Evolutionary conservation across 768 basidiomycete species (phyloP), one percentile per base, ranked within the genome.

Genomic region (Crucibulum laeve): DNA sequence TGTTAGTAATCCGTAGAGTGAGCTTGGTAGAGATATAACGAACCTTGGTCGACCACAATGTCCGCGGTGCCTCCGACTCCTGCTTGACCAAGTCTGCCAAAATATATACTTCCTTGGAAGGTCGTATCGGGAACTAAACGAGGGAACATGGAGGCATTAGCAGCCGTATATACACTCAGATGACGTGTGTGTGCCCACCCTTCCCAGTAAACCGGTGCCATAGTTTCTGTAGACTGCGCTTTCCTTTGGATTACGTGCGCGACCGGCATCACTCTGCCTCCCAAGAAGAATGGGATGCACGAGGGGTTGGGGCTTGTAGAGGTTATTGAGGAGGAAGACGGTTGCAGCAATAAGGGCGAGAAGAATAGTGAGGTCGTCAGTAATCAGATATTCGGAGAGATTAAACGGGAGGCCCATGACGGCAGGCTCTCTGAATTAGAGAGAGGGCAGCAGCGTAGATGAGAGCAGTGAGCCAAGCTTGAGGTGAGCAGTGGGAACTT

Each of bases 231-330:
- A 95, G 13, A 93, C 70, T 0, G 91, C 89, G 53, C 89, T 92
- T 66, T 94, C 87, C 5, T 77, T 73, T 10, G 85, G 74, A 55
- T 89, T 83, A 42, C 93, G 71, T 3, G 93, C 89, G 39, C 84
- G 74, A 10, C 82, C 84, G 21, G 86, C 85, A 60, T 96, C 94
- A 53, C 90, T 91, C 72, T 97, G 93, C 39, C 91, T 71, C 5
- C 93, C 92, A 1, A 97, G 76, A 6, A 95, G 74, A 51, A 97
- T 87, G n/a, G 93, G 93, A 56, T 96, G 93, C 0, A 94, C 91
- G 33, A 94, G 77, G 2, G 86, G 83, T 52, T 87, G 86, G 3
- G 86, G 87, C 52, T 77, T 87, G 66, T 89, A 87, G 47, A 88
- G 67, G 58, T 81, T 89, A 56, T 82, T 82, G 34, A 90, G 69